Evolutionary conservation across 345 rosid species (phyloP), one percentile per base, ranked within the genome.

Genomic region (Mangifera indica): DNA sequence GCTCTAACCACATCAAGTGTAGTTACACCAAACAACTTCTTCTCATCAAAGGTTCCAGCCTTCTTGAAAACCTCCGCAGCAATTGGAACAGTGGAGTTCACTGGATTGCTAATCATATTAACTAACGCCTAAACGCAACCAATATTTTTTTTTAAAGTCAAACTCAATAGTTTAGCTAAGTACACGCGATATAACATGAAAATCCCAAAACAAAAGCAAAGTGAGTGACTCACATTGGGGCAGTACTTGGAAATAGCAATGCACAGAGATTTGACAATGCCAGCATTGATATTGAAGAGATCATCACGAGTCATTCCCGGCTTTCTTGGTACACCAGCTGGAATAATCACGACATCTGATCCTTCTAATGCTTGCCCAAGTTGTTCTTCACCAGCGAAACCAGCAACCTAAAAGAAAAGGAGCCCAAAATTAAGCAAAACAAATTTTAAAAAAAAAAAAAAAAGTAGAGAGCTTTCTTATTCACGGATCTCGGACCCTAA

Each of bases 221-320:
- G 57, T 2, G 3, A 32, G 60, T 52, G 51, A 18, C 77, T 78
- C 76, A 81, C 88, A 49, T 77, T 82, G 22, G 89, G 93, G 77
- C 87, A 89, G 75, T 83, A 81, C 69, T 85, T 80, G 46, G 88
- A 86, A 68, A 87, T 83, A 62, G 91, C 93, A 63, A 75, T 72
- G 77, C 85, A 79, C 0, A 89, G 82, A 71, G 72, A 72, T 48
- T 77, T 82, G 2, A 82, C 83, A 48, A 85, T 89, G 25, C 87
- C 87, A 72, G 84, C 87, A 77, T 89, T 85, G n/a, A 84, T 87
- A 63, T 89, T 87, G 82, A 85, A 87, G 45, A 87, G 87, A 78
- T 87, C 93, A 54, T 88, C 93, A 70, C 91, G 87, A n/a, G 91
- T 88, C 91, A 88, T 88, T 46, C 93, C 91, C 48, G 91, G 93